Evolutionary conservation across 257 asterid species (phyloP), one percentile per base, ranked within the genome.

Genomic region (Nemophila menziesii): DNA sequence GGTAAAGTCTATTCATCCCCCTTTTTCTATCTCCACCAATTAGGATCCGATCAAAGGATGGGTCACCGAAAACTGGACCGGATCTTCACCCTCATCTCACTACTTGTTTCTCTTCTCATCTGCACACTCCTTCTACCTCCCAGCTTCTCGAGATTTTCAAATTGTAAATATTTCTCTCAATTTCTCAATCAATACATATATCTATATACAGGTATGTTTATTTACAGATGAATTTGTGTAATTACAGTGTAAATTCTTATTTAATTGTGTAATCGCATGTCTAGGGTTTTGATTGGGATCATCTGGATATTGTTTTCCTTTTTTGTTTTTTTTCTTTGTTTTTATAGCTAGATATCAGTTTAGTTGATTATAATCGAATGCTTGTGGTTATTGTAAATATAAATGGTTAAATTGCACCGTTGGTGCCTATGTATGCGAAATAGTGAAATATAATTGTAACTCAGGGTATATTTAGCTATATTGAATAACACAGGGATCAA

Each of bases 111-210:
- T 69, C 51, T 46, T 71, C 65, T 61, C 92, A 15, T 47, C 71
- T n/a, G 86, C 74, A 17, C 48, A 62, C 64, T 63, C 85, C 38
- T 85, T 85, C 69, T 78, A 80, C 48, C 80, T 85, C 20, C 82
- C 95, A 47, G 85, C 87, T 36, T 92, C 95, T 64, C 87, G 77
- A 16, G 79, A 78, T 71, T 85, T 80, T 50, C 72, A 23, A 33
- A 56, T 71, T 43, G 95, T 85, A 71, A 22, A 8, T n/a, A n/a
- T n/a, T n/a, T n/a, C n/a, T 49, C 39, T 18, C 33, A 4, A 36
- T 22, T 36, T 11, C 17, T 38, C 5, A n/a, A n/a, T n/a, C n/a
- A n/a, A n/a, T n/a, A n/a, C n/a, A n/a, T n/a, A n/a, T n/a, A n/a
- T n/a, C n/a, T n/a, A n/a, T n/a, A n/a, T n/a, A n/a, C n/a, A n/a